phyloP scores from a whole-genome alignment of 2,329 filamentous ascomycete species.

The Parastagonospora nodorum region DNA sequence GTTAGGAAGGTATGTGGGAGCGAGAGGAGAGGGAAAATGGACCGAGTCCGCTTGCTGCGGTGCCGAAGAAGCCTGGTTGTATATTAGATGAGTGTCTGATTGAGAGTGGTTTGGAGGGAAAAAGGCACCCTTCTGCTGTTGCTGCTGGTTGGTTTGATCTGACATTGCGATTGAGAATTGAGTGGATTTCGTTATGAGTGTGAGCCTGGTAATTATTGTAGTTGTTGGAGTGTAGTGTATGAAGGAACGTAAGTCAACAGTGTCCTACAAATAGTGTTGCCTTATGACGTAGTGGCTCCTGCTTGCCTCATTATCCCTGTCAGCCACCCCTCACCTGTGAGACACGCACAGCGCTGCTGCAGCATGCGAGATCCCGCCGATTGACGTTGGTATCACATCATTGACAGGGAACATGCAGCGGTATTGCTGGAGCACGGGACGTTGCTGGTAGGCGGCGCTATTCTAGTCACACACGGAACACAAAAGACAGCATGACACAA shows the following conservation, averaged over 20 bases:
- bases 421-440: not conserved
- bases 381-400: conserved; percentile 17
- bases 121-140: conserved; percentile 20
- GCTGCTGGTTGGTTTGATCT: conserved; percentile 30
- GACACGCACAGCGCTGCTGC: conserved; percentile 9
- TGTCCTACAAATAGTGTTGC: not conserved
- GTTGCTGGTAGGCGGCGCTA: not conserved
- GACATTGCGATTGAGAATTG: conserved; percentile 20
- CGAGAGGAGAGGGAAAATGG: conserved; percentile 5
- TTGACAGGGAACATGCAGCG: conserved; percentile 9
- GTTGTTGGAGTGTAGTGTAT: not conserved
- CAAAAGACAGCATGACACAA: not conserved
- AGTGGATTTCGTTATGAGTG: not conserved
- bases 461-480: not conserved
- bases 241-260: not conserved
- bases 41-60: conserved; percentile 39
- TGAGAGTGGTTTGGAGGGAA: not conserved
- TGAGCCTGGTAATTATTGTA: not conserved
- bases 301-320: not conserved
- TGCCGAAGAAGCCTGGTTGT: conserved; percentile 38
- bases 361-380: conserved; percentile 1
- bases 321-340: conserved; percentile 1
- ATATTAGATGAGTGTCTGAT: not conserved
- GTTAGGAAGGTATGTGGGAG: not conserved
- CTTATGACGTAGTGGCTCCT: conserved; percentile 2